phyloP scores from a whole-genome alignment of 768 basidiomycete genomes.

The Trametes gibbosa region DNA sequence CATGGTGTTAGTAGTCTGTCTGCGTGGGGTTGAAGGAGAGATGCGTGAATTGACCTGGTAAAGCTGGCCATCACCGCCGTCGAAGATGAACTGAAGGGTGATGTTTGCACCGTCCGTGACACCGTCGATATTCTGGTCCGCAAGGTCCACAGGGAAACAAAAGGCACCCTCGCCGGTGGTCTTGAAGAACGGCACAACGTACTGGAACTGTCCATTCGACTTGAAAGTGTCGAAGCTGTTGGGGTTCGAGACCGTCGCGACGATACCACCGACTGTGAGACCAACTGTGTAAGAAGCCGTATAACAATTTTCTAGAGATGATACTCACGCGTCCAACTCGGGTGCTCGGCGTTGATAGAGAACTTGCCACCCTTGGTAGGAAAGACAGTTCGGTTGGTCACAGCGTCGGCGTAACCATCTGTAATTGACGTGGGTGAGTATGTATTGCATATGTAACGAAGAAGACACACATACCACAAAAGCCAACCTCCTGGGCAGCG shows the following conservation, averaged over 20 bases:
- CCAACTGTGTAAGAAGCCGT: not conserved
- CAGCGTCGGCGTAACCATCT: constrained; percentile 63
- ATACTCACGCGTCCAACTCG: constrained; percentile 53
- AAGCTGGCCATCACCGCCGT: constrained; percentile 70
- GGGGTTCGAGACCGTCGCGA: constrained; percentile 57
- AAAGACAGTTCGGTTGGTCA: constrained; percentile 62
- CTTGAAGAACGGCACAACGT: constrained; percentile 48
- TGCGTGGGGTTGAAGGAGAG: not conserved
- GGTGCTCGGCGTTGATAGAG: constrained; percentile 64
- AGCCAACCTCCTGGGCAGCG: constrained; percentile 52
- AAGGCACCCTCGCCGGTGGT: constrained; percentile 54
- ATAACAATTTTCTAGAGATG: not conserved
- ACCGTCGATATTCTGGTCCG: constrained; percentile 44
- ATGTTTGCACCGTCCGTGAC: constrained; percentile 65
- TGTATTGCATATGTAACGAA: not conserved
- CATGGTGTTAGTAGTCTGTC: no score
- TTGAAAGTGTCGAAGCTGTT: constrained; percentile 65
- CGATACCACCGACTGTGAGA: constrained; percentile 45
- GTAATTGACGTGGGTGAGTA: not conserved
- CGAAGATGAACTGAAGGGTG: constrained; percentile 65
- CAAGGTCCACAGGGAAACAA: constrained; percentile 69
- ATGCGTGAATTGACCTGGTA: constrained; percentile 53
- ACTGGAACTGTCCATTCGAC: constrained; percentile 31
- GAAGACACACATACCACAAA: constrained; percentile 58
- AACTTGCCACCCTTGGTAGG: constrained; percentile 64